Evolutionary conservation across 2,329 filamentous ascomycete genomes (phyloP).

Genomic region (Fusarium falciforme): DNA sequence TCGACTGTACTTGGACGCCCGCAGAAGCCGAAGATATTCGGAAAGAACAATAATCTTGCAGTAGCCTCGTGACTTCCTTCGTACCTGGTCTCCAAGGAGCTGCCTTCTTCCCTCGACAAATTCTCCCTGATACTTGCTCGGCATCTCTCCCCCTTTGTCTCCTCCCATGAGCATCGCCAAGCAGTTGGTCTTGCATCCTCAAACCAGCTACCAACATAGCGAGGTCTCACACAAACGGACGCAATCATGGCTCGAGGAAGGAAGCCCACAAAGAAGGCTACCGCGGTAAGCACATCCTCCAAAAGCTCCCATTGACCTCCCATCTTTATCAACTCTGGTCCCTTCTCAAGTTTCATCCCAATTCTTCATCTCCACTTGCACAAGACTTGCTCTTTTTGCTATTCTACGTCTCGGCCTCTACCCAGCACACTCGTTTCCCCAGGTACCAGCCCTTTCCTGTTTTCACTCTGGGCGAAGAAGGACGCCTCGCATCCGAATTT

Average conservation of each 20-base stretch:
- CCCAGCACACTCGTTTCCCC: slow-evolving; percentile 24
- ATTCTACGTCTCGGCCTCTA: slow-evolving; percentile 35
- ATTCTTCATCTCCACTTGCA: slow-evolving; percentile 21
- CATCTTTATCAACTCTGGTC: slow-evolving; percentile 36
- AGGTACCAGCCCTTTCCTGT: slow-evolving; percentile 44
- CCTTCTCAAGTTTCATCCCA: slow-evolving; percentile 30
- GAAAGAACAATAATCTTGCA: not conserved
- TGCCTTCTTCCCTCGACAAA: not conserved
- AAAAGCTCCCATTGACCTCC: slow-evolving; percentile 8
- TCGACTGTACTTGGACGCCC: not conserved
- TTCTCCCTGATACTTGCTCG: not conserved
- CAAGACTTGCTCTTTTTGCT: slow-evolving; percentile 40
- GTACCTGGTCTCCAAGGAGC: not conserved
- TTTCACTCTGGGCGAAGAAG: slow-evolving; percentile 13
- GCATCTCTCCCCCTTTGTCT: not conserved
- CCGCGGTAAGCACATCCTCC: slow-evolving; percentile 29
- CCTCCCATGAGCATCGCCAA: not conserved
- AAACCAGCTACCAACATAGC: not conserved
- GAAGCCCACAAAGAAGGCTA: slow-evolving; percentile 21
- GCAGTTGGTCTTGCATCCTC: not conserved
- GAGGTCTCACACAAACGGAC: not conserved
- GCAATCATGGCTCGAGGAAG: slow-evolving; percentile 36
- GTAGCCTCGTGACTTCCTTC: slow-evolving; percentile 14
- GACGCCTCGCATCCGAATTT: slow-evolving; percentile 2
- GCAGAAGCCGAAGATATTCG: not conserved